phyloP scores from a whole-genome alignment of 1,284 basidiomycete species.

The Rhodotorula sp. region DNA sequence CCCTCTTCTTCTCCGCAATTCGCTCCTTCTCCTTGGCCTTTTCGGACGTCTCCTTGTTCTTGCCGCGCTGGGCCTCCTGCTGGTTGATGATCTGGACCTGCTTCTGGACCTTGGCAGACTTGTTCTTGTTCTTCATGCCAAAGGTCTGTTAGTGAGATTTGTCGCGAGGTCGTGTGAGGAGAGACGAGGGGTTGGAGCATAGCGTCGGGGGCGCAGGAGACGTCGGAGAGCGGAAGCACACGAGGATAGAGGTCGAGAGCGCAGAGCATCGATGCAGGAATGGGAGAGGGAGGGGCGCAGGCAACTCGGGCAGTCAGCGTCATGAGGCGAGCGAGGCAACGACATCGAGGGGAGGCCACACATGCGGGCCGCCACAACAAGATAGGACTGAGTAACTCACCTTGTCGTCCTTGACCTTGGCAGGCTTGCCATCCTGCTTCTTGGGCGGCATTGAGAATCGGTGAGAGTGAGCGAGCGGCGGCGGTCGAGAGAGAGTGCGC shows the following conservation, averaged over 20 bases:
- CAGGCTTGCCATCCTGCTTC: conserved; percentile 55
- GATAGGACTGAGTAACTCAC: conserved; percentile 50
- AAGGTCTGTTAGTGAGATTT: conserved; percentile 13
- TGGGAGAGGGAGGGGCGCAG: conserved; percentile 35
- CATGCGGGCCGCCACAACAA: too few species aligned
- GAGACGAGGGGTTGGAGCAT: too few species aligned
- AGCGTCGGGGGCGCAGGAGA: too few species aligned
- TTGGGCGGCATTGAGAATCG: conserved; percentile 63
- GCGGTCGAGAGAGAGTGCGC: not conserved
- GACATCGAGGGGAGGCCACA: conserved; percentile 6
- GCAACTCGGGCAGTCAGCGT: not conserved
- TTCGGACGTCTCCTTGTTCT: conserved; percentile 63
- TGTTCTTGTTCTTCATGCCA: conserved; percentile 65
- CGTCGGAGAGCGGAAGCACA: not conserved
- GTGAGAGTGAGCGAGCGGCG: not conserved
- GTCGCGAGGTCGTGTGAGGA: conserved; percentile 18
- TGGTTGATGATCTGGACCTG: conserved; percentile 59
- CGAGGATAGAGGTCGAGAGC: not conserved
- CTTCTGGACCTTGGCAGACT: conserved; percentile 87
- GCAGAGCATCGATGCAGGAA: not conserved
- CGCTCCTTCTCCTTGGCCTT: conserved; percentile 73
- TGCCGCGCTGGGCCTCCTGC: conserved; percentile 38
- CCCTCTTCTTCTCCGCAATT: conserved; percentile 51
- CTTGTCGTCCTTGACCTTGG: conserved; percentile 72
- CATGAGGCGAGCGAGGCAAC: conserved; percentile 42